Conservation (phyloP, 2,329 filamentous ascomycete species). For the Ceratocystiopsis sp. region DNA sequence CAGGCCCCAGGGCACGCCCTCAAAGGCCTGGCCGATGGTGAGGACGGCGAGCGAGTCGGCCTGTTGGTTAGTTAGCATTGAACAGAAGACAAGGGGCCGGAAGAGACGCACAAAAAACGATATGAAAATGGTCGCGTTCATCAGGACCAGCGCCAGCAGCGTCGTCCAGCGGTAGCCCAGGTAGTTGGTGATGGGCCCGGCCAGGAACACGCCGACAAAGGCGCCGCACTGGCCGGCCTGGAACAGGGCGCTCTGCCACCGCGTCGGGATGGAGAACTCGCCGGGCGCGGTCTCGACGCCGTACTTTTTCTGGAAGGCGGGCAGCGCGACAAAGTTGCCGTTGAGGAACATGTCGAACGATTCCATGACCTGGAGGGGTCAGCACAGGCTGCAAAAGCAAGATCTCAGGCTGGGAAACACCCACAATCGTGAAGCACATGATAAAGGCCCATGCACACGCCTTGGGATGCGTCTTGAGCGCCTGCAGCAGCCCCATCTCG, state of each 20-base stretch:
- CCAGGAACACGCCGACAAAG: constrained; percentile 39
- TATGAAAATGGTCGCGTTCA: constrained; percentile 41
- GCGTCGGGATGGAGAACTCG: constrained; percentile 25
- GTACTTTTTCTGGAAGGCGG: constrained; percentile 27
- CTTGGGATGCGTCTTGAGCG: constrained; percentile 18
- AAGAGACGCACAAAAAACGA: constrained; percentile 26
- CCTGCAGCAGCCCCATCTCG: constrained; percentile 17
- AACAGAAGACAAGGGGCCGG: too few species aligned
- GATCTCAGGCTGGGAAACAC: constrained; percentile 10
- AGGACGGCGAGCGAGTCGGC: constrained; percentile 27
- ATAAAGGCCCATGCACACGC: constrained; percentile 21
- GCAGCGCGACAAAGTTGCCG: constrained; percentile 37
- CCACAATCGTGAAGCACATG: constrained; percentile 23
- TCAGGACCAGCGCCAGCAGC: constrained; percentile 32
- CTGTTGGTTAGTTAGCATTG: constrained; percentile 1
- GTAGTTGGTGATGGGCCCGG: constrained; percentile 38
- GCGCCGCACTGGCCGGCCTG: constrained; percentile 39
- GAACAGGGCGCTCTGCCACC: constrained; percentile 42
- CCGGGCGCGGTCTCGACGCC: constrained; percentile 21
- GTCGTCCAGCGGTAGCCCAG: constrained; percentile 44
- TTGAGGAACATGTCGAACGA: constrained; percentile 46
- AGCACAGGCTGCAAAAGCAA: neutral
- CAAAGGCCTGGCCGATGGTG: constrained; percentile 33
- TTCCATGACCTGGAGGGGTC: constrained; percentile 39
- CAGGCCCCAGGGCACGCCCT: constrained; percentile 47